Base-by-base conservation (phyloP, 352 stramenopile genomes). In the Phytophthora crassamura region DNA sequence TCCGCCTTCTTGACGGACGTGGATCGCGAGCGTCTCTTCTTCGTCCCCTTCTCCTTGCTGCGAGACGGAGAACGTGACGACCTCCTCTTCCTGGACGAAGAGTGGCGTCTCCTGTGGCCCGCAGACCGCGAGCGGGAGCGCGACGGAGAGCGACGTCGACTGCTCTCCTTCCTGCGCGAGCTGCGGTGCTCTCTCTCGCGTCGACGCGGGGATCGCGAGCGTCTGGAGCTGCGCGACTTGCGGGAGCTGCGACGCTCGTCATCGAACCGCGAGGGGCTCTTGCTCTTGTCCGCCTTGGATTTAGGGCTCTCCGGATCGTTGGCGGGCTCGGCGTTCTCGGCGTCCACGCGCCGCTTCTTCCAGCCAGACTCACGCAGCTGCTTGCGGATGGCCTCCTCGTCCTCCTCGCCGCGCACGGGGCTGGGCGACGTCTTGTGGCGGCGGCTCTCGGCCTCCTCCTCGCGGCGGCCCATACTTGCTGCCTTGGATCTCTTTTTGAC, bases 341-440 rank as follows among this genome's bases (percentile, higher is more conserved):
- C 58, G 54, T 76, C 69, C 10, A 43, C 47, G 16, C 63, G 72
- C 16, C 75, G 79, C 58, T 89, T 94, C 54, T 90, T 81, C 78
- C 82, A 90, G 1, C 86, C 82, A 38, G 82, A 79, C 39, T 89
- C 78, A 36, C 81, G 84, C 39, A 93, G 70, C 68, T 91, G 88
- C 16, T 80, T 86, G 22, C 86, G 84, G 42, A 93, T 92, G 30
- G 77, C 70, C 30, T 89, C 80, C 53, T 94, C 86, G 25, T 89
- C 74, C 15, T 78, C 72, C 28, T 77, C 64, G 20, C 46, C 69
- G 28, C 35, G 59, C 33, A 14, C 47, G 3, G 59, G 59, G 32
- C 69, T 77, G 30, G 48, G 53, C 39, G 64, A 63, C 34, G 49
- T 38, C 22, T 45, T 59, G 49, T 58, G 53, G 20, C 54, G 69